These are phyloP conservation scores for Apiotrichum sp. DNA, from an alignment of 1,284 basidiomycete genomes.

Conservation along the genomic window DNA sequence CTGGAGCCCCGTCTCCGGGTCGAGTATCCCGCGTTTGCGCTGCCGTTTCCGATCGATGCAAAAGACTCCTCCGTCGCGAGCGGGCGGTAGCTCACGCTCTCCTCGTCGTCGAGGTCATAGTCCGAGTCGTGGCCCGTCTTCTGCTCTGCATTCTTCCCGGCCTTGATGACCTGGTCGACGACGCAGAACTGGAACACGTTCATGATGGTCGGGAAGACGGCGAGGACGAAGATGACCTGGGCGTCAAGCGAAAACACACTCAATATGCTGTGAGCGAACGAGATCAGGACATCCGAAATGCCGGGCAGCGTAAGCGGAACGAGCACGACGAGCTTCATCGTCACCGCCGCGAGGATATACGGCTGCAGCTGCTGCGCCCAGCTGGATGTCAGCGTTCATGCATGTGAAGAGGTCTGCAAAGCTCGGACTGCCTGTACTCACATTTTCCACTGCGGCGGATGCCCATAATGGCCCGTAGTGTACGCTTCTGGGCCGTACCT, in stretches of 20 bases:
- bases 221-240: slow-evolving; percentile 86
- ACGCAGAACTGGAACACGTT: slow-evolving; percentile 66
- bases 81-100: slow-evolving; percentile 3
- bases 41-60: background rate
- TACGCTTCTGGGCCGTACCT: slow-evolving; percentile 66
- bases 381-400: slow-evolving; percentile 40
- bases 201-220: slow-evolving; percentile 87
- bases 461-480: slow-evolving; percentile 79
- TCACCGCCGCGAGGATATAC: slow-evolving; percentile 72
- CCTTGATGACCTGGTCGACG: slow-evolving; percentile 47
- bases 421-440: slow-evolving; percentile 10
- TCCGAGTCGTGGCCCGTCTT: slow-evolving; percentile 1
- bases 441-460: slow-evolving; percentile 54
- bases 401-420: background rate
- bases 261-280: slow-evolving; percentile 72
- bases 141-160: slow-evolving; percentile 16
- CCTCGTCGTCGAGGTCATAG: slow-evolving; percentile 7
- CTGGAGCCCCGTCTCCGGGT: slow-evolving; percentile 3
- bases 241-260: slow-evolving; percentile 66
- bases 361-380: slow-evolving; percentile 81
- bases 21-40: background rate
- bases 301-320: slow-evolving; percentile 56
- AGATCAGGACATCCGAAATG: slow-evolving; percentile 64
- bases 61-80: slow-evolving; percentile 6
- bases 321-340: slow-evolving; percentile 88